A percentile compares a stretch with the other conserved stretches of the same genome.
Conservation (phyloP, 2,329 filamentous ascomycete genomes). For the Pseudopyricularia javanii region DNA sequence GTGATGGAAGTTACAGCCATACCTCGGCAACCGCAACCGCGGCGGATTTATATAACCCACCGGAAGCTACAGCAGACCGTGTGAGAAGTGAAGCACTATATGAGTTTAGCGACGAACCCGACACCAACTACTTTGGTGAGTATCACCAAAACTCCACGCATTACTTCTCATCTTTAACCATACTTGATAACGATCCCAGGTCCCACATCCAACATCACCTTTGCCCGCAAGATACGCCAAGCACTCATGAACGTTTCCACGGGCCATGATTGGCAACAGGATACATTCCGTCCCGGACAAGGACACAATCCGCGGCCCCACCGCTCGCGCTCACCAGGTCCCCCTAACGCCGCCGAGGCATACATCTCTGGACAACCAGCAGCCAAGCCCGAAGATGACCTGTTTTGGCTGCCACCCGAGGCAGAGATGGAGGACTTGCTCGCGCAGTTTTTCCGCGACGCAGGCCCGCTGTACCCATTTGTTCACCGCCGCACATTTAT, state of each 20-base stretch:
- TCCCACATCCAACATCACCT: constrained; percentile 13
- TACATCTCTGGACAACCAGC: not conserved
- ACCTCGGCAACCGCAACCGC: not conserved
- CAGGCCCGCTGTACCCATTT: constrained; percentile 10
- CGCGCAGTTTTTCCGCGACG: constrained; percentile 9
- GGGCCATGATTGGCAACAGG: not conserved
- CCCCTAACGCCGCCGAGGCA: too few relatives aligned
- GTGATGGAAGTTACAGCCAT: too few relatives aligned
- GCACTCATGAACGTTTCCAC: constrained; percentile 8
- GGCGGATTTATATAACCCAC: not conserved
- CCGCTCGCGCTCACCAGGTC: not conserved
- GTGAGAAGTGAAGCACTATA: not conserved
- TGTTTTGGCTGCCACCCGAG: constrained; percentile 5
- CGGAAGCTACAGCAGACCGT: not conserved
- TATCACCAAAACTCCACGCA: not conserved
- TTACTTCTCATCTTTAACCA: not conserved
- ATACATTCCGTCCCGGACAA: too few relatives aligned
- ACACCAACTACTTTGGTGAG: not conserved
- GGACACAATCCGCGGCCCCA: too few relatives aligned
- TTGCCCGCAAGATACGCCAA: too few relatives aligned
- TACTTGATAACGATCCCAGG: constrained; percentile 5
- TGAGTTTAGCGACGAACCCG: not conserved
- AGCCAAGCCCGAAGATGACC: constrained; percentile 2
- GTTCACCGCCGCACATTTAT: constrained; percentile 9
- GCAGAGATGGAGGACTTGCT: constrained; percentile 6